phyloP scores from a whole-genome alignment of 2,329 filamentous ascomycete species.

The Xylaria sp. region DNA sequence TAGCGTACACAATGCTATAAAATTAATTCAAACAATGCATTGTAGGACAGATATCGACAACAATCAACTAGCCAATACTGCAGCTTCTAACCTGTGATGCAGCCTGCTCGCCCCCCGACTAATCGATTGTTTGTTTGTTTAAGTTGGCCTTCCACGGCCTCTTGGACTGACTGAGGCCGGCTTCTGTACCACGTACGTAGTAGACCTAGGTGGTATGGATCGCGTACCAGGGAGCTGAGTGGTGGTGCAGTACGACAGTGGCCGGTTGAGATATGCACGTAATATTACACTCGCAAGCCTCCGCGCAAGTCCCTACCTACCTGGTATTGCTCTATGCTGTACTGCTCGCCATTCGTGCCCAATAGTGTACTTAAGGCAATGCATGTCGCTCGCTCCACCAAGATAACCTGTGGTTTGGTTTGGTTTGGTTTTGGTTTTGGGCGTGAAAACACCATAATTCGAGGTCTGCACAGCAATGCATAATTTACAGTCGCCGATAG shows the following conservation, averaged over 20 bases:
- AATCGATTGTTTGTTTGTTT: constrained; percentile 37
- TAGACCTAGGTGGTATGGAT: neutral
- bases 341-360: constrained; percentile 24
- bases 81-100: neutral
- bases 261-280: constrained; percentile 46
- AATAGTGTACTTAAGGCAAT: constrained; percentile 17
- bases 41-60: constrained; percentile 11
- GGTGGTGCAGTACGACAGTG: constrained; percentile 19
- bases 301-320: constrained; percentile 15
- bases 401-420: constrained; percentile 20
- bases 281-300: constrained; percentile 40
- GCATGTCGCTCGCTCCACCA: constrained; percentile 26
- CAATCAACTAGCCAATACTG: constrained; percentile 1
- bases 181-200: neutral
- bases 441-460: constrained; percentile 22
- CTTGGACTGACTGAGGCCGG: constrained; percentile 24
- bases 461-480: constrained; percentile 18
- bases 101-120: neutral
- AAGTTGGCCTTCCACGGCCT: constrained; percentile 31
- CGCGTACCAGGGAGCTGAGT: constrained; percentile 17
- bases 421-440: constrained; percentile 16
- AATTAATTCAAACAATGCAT: constrained; percentile 21
- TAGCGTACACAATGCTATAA: constrained; percentile 19
- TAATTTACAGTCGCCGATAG: constrained; percentile 30
- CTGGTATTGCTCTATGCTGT: constrained; percentile 16